Conservation (phyloP, 805 yeast genomes). For the Candida succiphila region DNA sequence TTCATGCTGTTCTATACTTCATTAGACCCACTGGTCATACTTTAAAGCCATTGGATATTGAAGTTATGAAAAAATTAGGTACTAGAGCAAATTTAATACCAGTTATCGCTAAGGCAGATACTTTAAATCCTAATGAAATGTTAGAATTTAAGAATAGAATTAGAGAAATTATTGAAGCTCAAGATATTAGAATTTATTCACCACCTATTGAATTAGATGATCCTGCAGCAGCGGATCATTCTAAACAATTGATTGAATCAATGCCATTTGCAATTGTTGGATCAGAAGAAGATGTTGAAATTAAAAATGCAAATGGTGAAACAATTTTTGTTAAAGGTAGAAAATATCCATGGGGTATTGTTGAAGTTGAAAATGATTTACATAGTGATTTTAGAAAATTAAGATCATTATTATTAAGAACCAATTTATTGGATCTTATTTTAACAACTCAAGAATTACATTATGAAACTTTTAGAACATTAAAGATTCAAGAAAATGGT, state of each 20-base stretch:
- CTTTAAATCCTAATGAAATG: slow-evolving; percentile 64
- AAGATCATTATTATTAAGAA: slow-evolving; percentile 68
- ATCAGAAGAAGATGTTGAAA: slow-evolving; percentile 60
- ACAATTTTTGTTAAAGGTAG: slow-evolving; percentile 57
- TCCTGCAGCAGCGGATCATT: slow-evolving; percentile 68
- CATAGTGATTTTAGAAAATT: slow-evolving; percentile 82
- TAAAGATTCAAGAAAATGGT: slow-evolving; percentile 44
- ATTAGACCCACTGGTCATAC: slow-evolving; percentile 89
- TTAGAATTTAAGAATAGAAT: slow-evolving; percentile 62
- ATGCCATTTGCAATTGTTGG: slow-evolving; percentile 87
- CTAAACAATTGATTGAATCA: slow-evolving; percentile 67
- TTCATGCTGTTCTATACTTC: slow-evolving; percentile 84
- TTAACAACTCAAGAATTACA: slow-evolving; percentile 73
- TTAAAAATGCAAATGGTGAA: slow-evolving; percentile 15
- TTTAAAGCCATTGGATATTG: slow-evolving; percentile 79
- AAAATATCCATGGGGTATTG: slow-evolving; percentile 85
- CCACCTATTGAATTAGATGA: slow-evolving; percentile 75
- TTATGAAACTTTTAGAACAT: slow-evolving; percentile 68
- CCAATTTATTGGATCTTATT: slow-evolving; percentile 75
- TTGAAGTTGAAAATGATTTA: slow-evolving; percentile 76
- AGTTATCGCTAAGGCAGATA: slow-evolving; percentile 81
- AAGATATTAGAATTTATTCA: slow-evolving; percentile 73
- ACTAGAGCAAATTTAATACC: slow-evolving; percentile 83
- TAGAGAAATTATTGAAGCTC: slow-evolving; percentile 74
- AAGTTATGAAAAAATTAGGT: slow-evolving; percentile 75